These are phyloP conservation scores for Hymenoscyphus scutula DNA, from an alignment of 2,329 filamentous ascomycete genomes.

Conservation along the genomic window DNA sequence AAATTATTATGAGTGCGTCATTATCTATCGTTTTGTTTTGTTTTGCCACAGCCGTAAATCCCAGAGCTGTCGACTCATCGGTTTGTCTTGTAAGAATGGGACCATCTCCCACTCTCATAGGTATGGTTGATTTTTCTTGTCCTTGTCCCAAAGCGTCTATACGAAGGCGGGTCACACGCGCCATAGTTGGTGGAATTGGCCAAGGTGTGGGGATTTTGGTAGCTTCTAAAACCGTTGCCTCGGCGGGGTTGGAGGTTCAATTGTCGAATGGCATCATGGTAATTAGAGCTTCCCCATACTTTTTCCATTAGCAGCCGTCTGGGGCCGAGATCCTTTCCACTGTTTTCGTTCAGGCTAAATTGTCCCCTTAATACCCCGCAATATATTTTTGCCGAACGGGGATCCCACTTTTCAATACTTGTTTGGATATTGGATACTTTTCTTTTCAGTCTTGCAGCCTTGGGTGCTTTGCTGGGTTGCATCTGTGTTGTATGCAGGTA, in stretches of 20 bases:
- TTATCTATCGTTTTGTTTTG: no score
- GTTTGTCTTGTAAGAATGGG: no score
- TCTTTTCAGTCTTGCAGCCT: neutral
- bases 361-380: conserved; percentile 26
- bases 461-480: no score
- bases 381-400: conserved; percentile 26
- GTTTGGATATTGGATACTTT: no score
- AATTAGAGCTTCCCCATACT: neutral
- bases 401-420: conserved; percentile 11
- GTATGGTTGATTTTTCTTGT: neutral
- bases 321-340: conserved; percentile 6
- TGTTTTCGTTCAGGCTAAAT: conserved; percentile 29
- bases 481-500: neutral
- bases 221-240: conserved; percentile 4
- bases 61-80: neutral
- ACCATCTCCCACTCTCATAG: neutral
- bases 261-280: neutral
- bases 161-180: conserved; percentile 13
- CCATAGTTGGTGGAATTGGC: conserved; percentile 23
- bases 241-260: neutral
- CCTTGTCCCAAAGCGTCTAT: conserved; percentile 10
- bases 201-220: no score
- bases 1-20: neutral
- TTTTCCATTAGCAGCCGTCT: conserved; percentile 12
- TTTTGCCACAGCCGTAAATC: neutral